A percentile compares a stretch with the other conserved stretches of the same genome.
Evolutionary conservation across 768 basidiomycete genomes (phyloP).

Genomic region (Hygrophoropsis aurantiaca): DNA sequence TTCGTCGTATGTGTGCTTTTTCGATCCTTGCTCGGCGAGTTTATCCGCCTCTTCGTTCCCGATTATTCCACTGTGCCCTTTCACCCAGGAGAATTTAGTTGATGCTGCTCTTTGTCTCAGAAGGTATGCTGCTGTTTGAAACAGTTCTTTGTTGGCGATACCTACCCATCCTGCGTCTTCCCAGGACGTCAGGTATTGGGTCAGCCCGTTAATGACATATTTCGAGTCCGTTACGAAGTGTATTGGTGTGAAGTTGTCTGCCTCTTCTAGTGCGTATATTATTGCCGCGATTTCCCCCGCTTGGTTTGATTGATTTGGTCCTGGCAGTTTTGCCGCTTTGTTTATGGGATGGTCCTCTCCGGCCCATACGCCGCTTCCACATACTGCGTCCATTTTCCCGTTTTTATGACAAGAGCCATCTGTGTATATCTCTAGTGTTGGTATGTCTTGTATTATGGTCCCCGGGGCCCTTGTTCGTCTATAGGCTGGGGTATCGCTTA

Average conservation of each 20-base stretch:
- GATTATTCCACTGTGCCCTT: slow-evolving; percentile 16
- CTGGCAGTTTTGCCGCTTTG: neutral
- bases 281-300: slow-evolving; percentile 11
- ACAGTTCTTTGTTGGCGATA: slow-evolving; percentile 11
- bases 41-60: slow-evolving; percentile 28
- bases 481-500: no score
- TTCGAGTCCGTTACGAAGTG: slow-evolving; percentile 17
- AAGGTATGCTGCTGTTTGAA: slow-evolving; percentile 1
- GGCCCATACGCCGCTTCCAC: slow-evolving; percentile 15
- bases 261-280: neutral
- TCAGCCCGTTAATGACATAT: slow-evolving; percentile 11
- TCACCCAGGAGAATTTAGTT: slow-evolving; percentile 23
- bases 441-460: neutral
- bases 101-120: slow-evolving; percentile 11
- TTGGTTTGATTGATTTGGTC: slow-evolving; percentile 9
- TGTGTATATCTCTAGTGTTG: slow-evolving; percentile 17
- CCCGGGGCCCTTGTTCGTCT: neutral
- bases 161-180: slow-evolving; percentile 28
- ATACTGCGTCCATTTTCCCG: slow-evolving; percentile 10
- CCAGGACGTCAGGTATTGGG: slow-evolving; percentile 8
- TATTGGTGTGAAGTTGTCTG: neutral
- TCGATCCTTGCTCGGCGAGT: slow-evolving; percentile 13
- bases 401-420: slow-evolving; percentile 26
- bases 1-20: neutral
- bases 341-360: neutral